phyloP scores from a whole-genome alignment of 2,329 filamentous ascomycete genomes.

The Fusarium albosuccineum region DNA sequence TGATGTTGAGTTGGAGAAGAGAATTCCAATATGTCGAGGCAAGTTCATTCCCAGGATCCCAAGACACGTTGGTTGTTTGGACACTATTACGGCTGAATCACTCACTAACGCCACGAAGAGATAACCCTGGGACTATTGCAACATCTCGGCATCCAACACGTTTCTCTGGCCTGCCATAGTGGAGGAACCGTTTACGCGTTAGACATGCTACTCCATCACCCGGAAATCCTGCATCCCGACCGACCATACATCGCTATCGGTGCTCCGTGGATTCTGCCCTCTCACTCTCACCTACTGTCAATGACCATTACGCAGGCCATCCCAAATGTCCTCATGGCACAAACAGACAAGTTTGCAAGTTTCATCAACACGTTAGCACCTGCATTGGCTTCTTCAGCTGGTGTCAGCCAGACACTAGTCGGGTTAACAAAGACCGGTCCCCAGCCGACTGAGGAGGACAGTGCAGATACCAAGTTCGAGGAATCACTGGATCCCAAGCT shows the following conservation, averaged over 20 bases:
- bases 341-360: constrained; percentile 25
- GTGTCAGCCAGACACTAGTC: constrained; percentile 20
- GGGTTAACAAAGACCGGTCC: not conserved
- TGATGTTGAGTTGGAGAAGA: constrained; percentile 15
- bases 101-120: not conserved
- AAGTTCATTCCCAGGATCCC: not conserved
- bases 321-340: not conserved
- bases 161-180: constrained; percentile 25
- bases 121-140: constrained; percentile 14
- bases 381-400: constrained; percentile 15
- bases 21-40: constrained; percentile 15
- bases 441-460: not conserved
- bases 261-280: constrained; percentile 21
- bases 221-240: constrained; percentile 26
- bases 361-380: constrained; percentile 23
- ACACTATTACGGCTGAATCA: not conserved
- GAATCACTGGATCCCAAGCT: not conserved
- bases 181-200: constrained; percentile 31
- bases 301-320: constrained; percentile 20
- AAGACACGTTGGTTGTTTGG: too few species aligned
- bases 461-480: constrained; percentile 11
- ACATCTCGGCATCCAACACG: constrained; percentile 16
- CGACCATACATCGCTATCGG: constrained; percentile 22
- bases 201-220: constrained; percentile 29
- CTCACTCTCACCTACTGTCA: not conserved